Base-by-base conservation (phyloP, 1,139 yeast genomes). In the Debaryomyces fabryi region DNA sequence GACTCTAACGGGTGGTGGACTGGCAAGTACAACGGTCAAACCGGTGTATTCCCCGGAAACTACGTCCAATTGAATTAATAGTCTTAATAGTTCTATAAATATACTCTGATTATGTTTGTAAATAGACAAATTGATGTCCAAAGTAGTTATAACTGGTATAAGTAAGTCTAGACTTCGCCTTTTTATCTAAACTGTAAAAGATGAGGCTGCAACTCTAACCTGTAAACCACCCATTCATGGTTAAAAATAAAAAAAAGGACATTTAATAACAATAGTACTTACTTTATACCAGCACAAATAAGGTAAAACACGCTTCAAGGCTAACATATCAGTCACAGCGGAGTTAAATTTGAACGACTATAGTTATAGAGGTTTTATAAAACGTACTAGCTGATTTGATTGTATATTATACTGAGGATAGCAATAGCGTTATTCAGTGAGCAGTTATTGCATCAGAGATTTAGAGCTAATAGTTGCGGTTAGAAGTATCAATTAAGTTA, bases 1-100 rank as follows among this genome's bases (percentile, higher is more conserved):
- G 97, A 91, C 63, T 78, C 85, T 47, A 90, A 90, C 60, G 98
- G 96, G 3, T 93, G 99, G 99, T 93, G 99, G 99, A 89, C 96
- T 1, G 99, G 99, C n/a, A 74, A 78, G 47, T 74, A 81, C 57
- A 89, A 91, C 59, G 97, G 97, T 9, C 86, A 78, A 52, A 84
- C 85, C 48, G 99, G 99, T 47, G 88, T 85, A 6, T 93, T 93
- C 75, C 99, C 99, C 4, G 98, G 97, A 13, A 93, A 92, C 66
- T 93, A 93, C 62, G 98, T 93, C 32, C 92, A 88, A 64, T 68
- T 88, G 53, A 81, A 81, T 58, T 66, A 55, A 47, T 43, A 7
- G 21, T 16, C 38, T 43, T 23, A 8, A 16, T 20, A 18, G 16
- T 41, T 30, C n/a, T 25, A 34, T 42, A 35, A 29, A 42, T 24